These are phyloP conservation scores for Aspergillus persii DNA, from an alignment of 2,329 filamentous ascomycete genomes.

Conservation along the genomic window DNA sequence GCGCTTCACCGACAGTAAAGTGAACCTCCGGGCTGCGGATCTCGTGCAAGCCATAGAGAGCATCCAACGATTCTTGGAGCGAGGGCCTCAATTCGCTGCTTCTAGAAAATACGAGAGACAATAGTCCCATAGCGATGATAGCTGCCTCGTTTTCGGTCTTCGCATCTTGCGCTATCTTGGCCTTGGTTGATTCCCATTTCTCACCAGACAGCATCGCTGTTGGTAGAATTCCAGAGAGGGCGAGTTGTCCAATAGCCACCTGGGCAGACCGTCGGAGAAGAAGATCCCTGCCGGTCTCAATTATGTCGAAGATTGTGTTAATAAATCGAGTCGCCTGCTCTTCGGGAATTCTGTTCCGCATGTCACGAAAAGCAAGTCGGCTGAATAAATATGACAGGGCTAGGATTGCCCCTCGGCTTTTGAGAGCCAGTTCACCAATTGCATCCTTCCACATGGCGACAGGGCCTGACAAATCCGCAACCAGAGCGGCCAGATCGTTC, in stretches of 20 bases:
- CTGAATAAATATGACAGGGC: conserved; percentile 59
- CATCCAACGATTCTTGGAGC: conserved; percentile 57
- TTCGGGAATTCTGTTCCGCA: conserved; percentile 30
- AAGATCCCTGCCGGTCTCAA: conserved; percentile 55
- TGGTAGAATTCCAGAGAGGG: conserved; percentile 55
- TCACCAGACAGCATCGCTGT: conserved; percentile 28
- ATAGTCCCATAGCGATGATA: conserved; percentile 73
- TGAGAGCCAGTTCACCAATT: conserved; percentile 59
- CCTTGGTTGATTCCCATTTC: conserved; percentile 51
- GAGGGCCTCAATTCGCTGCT: conserved; percentile 31
- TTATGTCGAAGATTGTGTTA: conserved; percentile 48
- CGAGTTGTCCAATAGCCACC: conserved; percentile 60
- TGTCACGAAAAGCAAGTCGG: conserved; percentile 52
- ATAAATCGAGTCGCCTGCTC: conserved; percentile 45
- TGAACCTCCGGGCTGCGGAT: conserved; percentile 83
- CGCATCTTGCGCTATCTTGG: conserved; percentile 64
- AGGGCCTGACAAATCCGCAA: conserved; percentile 49
- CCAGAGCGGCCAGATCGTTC: conserved; percentile 41
- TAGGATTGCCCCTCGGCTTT: conserved; percentile 60
- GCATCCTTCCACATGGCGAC: conserved; percentile 56
- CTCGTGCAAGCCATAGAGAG: conserved; percentile 75
- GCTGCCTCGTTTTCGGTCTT: conserved; percentile 80
- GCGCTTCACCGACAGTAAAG: conserved; percentile 84
- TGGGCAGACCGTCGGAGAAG: conserved; percentile 58
- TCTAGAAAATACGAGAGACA: conserved; percentile 58